Percentiles rank a stretch among this genome's conserved stretches.
Conservation (phyloP, 805 yeast genomes). For the Tetrapisispora namnaoensis region DNA sequence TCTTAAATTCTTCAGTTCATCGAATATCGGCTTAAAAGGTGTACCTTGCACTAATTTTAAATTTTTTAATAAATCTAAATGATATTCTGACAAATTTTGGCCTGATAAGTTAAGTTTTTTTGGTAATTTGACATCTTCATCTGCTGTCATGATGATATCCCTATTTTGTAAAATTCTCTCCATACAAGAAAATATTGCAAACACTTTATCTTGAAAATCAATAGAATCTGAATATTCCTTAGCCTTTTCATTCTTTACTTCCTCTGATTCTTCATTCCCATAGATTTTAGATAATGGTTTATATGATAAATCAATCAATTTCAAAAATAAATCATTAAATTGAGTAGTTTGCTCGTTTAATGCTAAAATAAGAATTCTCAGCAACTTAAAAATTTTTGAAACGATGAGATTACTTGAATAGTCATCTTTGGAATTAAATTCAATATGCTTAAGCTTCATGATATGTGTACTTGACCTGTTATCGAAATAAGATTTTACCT, state of each 20-base stretch:
- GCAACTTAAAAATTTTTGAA: constrained; percentile 15
- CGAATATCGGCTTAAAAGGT: constrained; percentile 26
- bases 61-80: constrained; percentile 21
- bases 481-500: constrained; percentile 15
- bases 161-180: constrained; percentile 41
- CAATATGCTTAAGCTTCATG: constrained; percentile 7
- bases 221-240: constrained; percentile 72
- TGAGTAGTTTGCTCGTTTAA: constrained; percentile 22
- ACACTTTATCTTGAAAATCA: constrained; percentile 63
- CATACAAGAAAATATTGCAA: constrained; percentile 45
- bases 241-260: constrained; percentile 41
- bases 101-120: constrained; percentile 13
- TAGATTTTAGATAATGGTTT: constrained; percentile 24
- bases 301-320: not conserved
- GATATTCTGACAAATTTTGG: constrained; percentile 24
- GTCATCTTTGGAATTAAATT: constrained; percentile 12
- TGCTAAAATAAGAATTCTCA: constrained; percentile 8
- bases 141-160: constrained; percentile 19
- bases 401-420: constrained; percentile 15
- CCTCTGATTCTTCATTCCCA: constrained; percentile 9
- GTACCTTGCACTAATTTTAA: constrained; percentile 18
- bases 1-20: constrained; percentile 25
- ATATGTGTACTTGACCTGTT: constrained; percentile 1
- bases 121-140: constrained; percentile 18
- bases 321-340: constrained; percentile 9